Evolutionary conservation across 495 filamentous ascomycete genomes (phyloP), one percentile per base, ranked within the genome.

Genomic region (Penicillium cataractarum): DNA sequence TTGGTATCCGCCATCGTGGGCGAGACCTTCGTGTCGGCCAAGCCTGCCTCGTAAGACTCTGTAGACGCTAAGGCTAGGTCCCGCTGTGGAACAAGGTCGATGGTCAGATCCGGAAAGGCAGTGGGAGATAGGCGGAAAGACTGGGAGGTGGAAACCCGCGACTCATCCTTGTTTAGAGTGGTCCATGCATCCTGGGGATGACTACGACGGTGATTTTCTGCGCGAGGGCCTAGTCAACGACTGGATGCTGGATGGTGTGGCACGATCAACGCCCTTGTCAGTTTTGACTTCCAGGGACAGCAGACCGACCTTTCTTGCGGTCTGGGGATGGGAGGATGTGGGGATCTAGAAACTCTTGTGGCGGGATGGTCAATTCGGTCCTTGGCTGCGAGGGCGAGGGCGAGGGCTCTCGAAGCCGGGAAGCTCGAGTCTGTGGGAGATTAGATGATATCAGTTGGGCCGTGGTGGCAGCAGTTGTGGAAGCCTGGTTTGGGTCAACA

Each of bases 1-100:
- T n/a, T 39, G 51, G 31, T 51, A 46, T 64, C 56, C 49, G 48
- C 54, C 21, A 15, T 21, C 26, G n/a, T 35, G 19, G 60, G 50
- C 51, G 60, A 66, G 55, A 50, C 50, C 24, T 35, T 50, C 40
- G 44, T 31, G 37, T 49, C 52, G 57, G 63, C 66, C 61, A 69
- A 60, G 59, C 48, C 59, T 37, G 62, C 61, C 59, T 72, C 67
- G 67, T 72, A 58, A 68, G 60, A 70, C 65, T 44, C 35, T 26
- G 65, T 68, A 7, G 58, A 59, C 63, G 67, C 67, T 66, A 70
- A 62, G 15, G 40, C 22, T 65, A 68, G 63, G 50, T 55, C 64
- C 65, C 69, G 64, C 35, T 48, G 64, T 68, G 65, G 65, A 58
- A 66, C 63, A 29, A 12, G 52, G 24, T 50, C 54, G 49, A 61